These are phyloP conservation scores for Exserohilum rostratum DNA, from an alignment of 2,329 filamentous ascomycete species.

Conservation along the genomic window DNA sequence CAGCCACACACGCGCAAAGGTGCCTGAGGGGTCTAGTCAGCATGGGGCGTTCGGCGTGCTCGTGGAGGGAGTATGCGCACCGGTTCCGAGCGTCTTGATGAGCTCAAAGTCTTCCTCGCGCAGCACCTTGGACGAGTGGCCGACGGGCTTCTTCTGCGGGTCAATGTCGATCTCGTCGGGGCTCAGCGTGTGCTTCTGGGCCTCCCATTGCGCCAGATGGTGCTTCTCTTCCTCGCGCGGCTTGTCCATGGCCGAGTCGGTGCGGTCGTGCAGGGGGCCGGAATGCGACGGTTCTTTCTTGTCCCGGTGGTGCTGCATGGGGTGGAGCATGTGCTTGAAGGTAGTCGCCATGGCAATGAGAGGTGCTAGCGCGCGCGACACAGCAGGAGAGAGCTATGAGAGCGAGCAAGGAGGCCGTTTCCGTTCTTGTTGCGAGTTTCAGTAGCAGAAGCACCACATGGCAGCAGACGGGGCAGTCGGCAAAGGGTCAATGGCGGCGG, in stretches of 20 bases:
- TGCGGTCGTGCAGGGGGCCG: constrained; percentile 38
- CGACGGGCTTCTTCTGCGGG: constrained; percentile 53
- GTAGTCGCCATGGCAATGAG: constrained; percentile 44
- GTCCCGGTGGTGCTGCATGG: constrained; percentile 39
- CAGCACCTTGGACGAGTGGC: constrained; percentile 55
- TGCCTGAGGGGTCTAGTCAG: constrained; percentile 58
- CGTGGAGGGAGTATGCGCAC: constrained; percentile 50
- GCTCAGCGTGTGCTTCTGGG: constrained; percentile 51
- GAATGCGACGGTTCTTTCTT: constrained; percentile 32
- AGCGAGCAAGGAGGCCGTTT: constrained; percentile 12
- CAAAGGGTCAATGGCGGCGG: constrained; percentile 17
- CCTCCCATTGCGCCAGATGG: constrained; percentile 55
- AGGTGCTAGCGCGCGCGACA: constrained; percentile 14
- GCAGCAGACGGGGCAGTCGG: constrained; percentile 18
- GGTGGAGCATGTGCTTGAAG: constrained; percentile 47
- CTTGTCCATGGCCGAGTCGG: constrained; percentile 45
- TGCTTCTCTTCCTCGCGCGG: constrained; percentile 56
- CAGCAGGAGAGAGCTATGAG: constrained; percentile 7
- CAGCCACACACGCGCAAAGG: constrained; percentile 82
- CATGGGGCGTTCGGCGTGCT: constrained; percentile 1
- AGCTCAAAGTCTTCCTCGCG: constrained; percentile 69
- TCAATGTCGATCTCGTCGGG: constrained; percentile 52
- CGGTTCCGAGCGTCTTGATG: constrained; percentile 77
- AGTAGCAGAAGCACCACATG: constrained; percentile 14
- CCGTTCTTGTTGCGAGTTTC: constrained; percentile 12